Evolutionary conservation across 1,284 basidiomycete species (phyloP).

Genomic region (Takashimella tepidaria): DNA sequence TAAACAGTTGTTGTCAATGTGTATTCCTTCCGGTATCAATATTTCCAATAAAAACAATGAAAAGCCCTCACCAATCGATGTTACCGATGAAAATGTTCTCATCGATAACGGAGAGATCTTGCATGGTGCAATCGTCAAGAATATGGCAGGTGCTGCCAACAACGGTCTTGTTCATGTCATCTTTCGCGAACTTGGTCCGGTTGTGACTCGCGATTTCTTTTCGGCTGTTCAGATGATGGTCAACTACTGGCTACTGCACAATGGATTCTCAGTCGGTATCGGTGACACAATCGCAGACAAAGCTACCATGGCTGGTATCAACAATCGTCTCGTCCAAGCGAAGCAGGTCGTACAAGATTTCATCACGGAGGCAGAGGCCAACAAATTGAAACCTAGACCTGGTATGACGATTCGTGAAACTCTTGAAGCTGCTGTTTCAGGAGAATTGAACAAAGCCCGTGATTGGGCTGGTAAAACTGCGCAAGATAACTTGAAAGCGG

Average conservation of each 20-base stretch:
- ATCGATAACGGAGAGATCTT: slow-evolving; percentile 97
- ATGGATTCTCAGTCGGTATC: slow-evolving; percentile 98
- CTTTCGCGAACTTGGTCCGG: slow-evolving; percentile 95
- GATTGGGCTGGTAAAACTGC: slow-evolving; percentile 93
- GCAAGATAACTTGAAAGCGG: slow-evolving; percentile 92
- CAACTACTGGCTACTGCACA: slow-evolving; percentile 98
- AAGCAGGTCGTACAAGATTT: slow-evolving; percentile 69
- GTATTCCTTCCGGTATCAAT: slow-evolving; percentile 94
- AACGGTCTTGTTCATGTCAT: slow-evolving; percentile 96
- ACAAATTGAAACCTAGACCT: slow-evolving; percentile 76
- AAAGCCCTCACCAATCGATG: slow-evolving; percentile 70
- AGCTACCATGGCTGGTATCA: slow-evolving; percentile 81
- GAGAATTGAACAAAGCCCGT: slow-evolving; percentile 90
- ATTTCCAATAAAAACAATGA: slow-evolving; percentile 69
- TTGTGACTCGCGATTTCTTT: slow-evolving; percentile 87
- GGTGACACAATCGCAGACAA: slow-evolving; percentile 96
- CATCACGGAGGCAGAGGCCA: slow-evolving; percentile 73
- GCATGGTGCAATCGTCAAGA: slow-evolving; percentile 95
- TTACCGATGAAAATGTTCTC: slow-evolving; percentile 88
- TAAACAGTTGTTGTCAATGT: slow-evolving; percentile 91
- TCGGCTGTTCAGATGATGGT: slow-evolving; percentile 91
- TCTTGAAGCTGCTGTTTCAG: slow-evolving; percentile 88
- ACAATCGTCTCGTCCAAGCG: slow-evolving; percentile 71
- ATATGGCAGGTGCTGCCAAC: slow-evolving; percentile 90
- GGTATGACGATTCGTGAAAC: slow-evolving; percentile 99